Evolutionary conservation across 2,329 filamentous ascomycete species (phyloP), one percentile per base, ranked within the genome.

Genomic region (Lachnellula subtilissima): DNA sequence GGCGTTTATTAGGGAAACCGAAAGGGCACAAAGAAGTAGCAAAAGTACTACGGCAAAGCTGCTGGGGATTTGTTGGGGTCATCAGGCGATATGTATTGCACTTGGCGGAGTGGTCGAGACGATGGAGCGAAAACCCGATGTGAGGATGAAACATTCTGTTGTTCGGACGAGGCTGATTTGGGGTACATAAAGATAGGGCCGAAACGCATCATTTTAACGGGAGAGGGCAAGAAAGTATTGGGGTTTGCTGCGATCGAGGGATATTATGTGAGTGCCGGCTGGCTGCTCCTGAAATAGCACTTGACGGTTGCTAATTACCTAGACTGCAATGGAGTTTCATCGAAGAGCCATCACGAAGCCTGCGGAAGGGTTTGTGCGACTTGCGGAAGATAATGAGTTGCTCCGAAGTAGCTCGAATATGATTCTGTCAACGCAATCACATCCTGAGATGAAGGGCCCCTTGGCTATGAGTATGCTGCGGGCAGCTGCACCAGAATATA

Each of bases 41-140:
- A 17, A 17, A 45, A 11, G 9, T 17, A 23, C 14, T 11, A 45
- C 14, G 6, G 68, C 66, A 48, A 74, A 74, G 61, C 56, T 74
- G 5, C 57, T 70, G 5, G 71, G 72, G 6, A 70, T 74, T n/a
- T 73, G 72, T 61, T 77, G 74, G 75, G 75, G 75, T 12, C 75
- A 77, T 62, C 74, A 77, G 62, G 75, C 72, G 8, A 72, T 76
- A 42, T 64, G 65, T 4, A 62, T 71, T 17, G 61, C 75, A 19
- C 74, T 75, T 55, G 72, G 73, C 4, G 75, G 71, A 1, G 64
- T 63, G 49, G 61, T 76, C 5, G 68, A 64, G n/a, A 70, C 71
- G 50, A 72, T 74, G 63, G 65, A 69, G 4, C 46, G 54, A 50
- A 39, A 23, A 9, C 48, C 48, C 9, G 48, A 22, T 7, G 48